Percentiles rank a stretch among this genome's conserved stretches.
Conservation (phyloP, 805 yeast genomes). For the Candida maesae region DNA sequence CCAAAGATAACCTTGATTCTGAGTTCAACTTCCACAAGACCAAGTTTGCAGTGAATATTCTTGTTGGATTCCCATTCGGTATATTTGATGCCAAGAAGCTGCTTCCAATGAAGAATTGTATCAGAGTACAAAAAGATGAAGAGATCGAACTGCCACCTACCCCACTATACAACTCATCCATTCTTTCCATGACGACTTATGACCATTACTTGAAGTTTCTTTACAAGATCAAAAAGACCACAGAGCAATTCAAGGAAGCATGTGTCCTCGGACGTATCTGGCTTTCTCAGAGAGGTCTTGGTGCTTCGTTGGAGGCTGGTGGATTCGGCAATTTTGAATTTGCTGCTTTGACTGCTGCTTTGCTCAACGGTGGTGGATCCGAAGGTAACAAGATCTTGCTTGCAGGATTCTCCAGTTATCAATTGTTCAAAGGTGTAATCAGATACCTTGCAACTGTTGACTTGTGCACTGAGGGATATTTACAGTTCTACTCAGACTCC, state of each 20-base stretch:
- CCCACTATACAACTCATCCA: slow-evolving; percentile 80
- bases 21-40: slow-evolving; percentile 64
- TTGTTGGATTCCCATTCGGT: slow-evolving; percentile 69
- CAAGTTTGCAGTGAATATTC: slow-evolving; percentile 64
- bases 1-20: slow-evolving; percentile 40
- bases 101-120: slow-evolving; percentile 75
- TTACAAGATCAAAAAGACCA: slow-evolving; percentile 67
- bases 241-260: slow-evolving; percentile 85
- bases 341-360: slow-evolving; percentile 71
- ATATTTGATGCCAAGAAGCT: slow-evolving; percentile 73
- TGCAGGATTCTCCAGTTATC: slow-evolving; percentile 90
- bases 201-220: slow-evolving; percentile 70
- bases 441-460: slow-evolving; percentile 81
- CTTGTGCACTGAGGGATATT: slow-evolving; percentile 55
- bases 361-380: slow-evolving; percentile 78
- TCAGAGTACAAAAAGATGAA: slow-evolving; percentile 51
- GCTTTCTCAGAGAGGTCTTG: slow-evolving; percentile 84
- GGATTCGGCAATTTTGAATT: slow-evolving; percentile 96
- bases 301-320: slow-evolving; percentile 56
- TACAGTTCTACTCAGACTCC: slow-evolving; percentile 56
- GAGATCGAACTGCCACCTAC: slow-evolving; percentile 59
- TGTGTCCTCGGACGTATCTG: slow-evolving; percentile 82
- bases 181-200: slow-evolving; percentile 65
- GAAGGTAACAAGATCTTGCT: slow-evolving; percentile 72
- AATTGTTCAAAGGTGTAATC: slow-evolving; percentile 84